Evolutionary conservation across 2,329 filamentous ascomycete genomes (phyloP).

Genomic region (Trichoderma aggressivum): DNA sequence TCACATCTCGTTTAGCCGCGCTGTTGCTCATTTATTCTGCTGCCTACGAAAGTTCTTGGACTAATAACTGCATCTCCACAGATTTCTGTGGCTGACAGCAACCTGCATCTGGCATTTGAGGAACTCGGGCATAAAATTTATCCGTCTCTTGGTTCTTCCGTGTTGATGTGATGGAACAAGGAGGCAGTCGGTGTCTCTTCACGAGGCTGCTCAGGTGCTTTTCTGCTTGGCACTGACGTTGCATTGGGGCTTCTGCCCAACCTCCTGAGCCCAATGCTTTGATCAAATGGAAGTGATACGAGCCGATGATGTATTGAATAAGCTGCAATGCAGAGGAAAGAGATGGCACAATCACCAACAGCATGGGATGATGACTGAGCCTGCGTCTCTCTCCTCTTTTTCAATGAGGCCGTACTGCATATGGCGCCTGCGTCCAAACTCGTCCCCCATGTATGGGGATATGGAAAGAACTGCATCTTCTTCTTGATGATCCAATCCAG

Average conservation of each 20-base stretch:
- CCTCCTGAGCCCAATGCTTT: neutral
- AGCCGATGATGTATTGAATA: neutral
- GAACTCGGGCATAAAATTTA: constrained; percentile 1
- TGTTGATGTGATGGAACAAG: neutral
- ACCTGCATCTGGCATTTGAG: neutral
- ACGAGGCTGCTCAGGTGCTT: neutral
- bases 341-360: neutral
- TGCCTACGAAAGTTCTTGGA: neutral
- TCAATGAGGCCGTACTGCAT: neutral
- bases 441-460: neutral
- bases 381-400: neutral
- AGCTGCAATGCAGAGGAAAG: neutral
- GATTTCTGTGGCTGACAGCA: neutral
- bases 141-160: neutral
- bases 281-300: neutral
- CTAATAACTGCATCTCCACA: neutral
- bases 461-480: neutral
- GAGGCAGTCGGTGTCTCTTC: neutral
- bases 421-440: neutral
- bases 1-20: neutral
- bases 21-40: neutral
- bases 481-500: neutral
- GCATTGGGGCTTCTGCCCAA: neutral
- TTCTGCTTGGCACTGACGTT: neutral
- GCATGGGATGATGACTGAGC: neutral